Evolutionary conservation across 1,284 basidiomycete species (phyloP), one percentile per base, ranked within the genome.

Genomic region (Coniferiporia sulphurascens): DNA sequence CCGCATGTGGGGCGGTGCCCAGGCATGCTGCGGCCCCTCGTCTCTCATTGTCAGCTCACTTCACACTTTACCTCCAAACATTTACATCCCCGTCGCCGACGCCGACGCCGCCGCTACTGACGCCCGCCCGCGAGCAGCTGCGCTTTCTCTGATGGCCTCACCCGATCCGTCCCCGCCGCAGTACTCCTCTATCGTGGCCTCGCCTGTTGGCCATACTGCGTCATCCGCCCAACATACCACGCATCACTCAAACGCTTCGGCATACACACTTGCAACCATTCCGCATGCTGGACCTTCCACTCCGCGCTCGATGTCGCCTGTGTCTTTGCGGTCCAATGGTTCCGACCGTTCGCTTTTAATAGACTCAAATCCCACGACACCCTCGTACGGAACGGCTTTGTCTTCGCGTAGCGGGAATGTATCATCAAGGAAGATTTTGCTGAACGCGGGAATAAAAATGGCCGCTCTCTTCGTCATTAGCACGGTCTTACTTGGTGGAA

Each of bases 361-460:
- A 21, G n/a, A n/a, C 68, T 72, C 56, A 69, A 71, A 53, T 59
- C 58, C 78, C 71, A 52, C 65, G 63, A 43, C 75, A 68, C 44
- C 74, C 48, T 66, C 76, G 13, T 87, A 87, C 74, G 85, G 85
- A 49, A 70, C 84, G 59, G 73, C 79, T n/a, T 71, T 76, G 36
- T 73, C 71, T 38, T 74, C 77, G 17, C 46, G 59, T 21, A 52
- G 65, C 44, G 72, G 74, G 1, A 75, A 69, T 4, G 72, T 76
- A 12, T 79, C 79, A 0, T 71, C 81, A 0, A 70, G 78, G 43
- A 77, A 77, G 46, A 81, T 93, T 38, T 77, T 95, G 62, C 75
- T 92, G 71, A 81, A 84, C 68, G 91, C 93, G 0, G 87, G 87
- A 0, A 72, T 94, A 60, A 93, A 94, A 77, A 90, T 95, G 79